A percentile compares a stretch with the other conserved stretches of the same genome.
These are phyloP conservation scores for rapeseed (Brassica napus) DNA, from an alignment of 345 rosid species.

Conservation along the genomic window DNA sequence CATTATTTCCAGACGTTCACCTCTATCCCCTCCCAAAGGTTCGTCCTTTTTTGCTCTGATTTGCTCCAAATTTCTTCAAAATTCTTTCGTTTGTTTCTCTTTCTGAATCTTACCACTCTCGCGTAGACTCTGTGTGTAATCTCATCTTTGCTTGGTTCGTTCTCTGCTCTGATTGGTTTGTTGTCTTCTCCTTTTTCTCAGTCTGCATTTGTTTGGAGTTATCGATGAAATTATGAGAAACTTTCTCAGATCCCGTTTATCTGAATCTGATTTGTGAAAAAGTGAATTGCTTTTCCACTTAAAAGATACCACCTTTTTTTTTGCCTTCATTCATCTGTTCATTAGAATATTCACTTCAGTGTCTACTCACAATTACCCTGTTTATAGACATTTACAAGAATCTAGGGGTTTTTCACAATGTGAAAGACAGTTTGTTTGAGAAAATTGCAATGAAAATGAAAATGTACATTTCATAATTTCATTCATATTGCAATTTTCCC, in stretches of 20 bases:
- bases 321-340: conserved; percentile 2
- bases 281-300: conserved; percentile 20
- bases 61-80: background rate
- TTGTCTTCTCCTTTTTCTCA: background rate
- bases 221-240: background rate
- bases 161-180: conserved; percentile 6
- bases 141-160: background rate
- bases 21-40: conserved; percentile 17
- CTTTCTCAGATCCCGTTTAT: conserved; percentile 13
- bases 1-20: background rate
- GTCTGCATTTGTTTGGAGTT: conserved; percentile 7
- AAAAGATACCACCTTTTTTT: conserved; percentile 4
- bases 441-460: too few relatives aligned
- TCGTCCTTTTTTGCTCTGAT: conserved; percentile 31
- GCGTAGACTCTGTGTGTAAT: background rate
- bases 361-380: background rate
- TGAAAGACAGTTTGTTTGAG: too few relatives aligned
- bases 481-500: too few relatives aligned
- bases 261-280: conserved; percentile 7
- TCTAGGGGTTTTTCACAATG: too few relatives aligned
- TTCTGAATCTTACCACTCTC: background rate
- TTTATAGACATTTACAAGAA: background rate
- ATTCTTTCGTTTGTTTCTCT: background rate
- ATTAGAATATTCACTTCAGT: conserved; percentile 2
- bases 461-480: too few relatives aligned